A percentile compares a stretch with the other conserved stretches of the same genome.
These are phyloP conservation scores for Pittosporum tobira DNA, from an alignment of 129 eudicot species.

Conservation along the genomic window DNA sequence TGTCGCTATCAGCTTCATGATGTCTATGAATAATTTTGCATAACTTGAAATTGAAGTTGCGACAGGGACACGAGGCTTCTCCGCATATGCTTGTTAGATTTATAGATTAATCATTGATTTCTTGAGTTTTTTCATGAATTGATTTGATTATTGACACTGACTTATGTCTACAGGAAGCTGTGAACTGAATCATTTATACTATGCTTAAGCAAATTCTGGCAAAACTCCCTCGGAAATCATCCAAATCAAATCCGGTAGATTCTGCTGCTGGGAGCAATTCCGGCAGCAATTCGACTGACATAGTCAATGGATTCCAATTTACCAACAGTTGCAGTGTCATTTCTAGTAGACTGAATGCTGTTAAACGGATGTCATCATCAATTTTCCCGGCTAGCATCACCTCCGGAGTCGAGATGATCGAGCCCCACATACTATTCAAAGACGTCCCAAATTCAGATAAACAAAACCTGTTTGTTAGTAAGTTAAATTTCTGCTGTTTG, in stretches of 20 bases:
- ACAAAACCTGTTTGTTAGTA: conserved; percentile 45
- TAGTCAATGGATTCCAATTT: conserved; percentile 34
- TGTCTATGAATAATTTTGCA: too few species aligned
- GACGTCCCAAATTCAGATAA: conserved; percentile 54
- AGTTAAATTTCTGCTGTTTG: conserved; percentile 49
- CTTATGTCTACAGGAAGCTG: conserved; percentile 29
- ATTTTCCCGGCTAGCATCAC: conserved; percentile 47
- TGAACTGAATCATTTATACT: conserved; percentile 34
- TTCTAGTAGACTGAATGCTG: conserved; percentile 48
- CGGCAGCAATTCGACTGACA: conserved; percentile 26
- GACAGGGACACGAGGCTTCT: not conserved
- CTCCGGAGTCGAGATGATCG: conserved; percentile 43
- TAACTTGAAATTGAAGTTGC: too few species aligned
- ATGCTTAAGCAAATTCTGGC: conserved; percentile 71
- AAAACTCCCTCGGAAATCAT: conserved; percentile 56
- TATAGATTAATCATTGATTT: not conserved
- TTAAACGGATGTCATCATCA: conserved; percentile 61
- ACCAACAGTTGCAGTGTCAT: conserved; percentile 52
- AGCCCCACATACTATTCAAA: conserved; percentile 56
- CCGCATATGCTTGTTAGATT: not conserved
- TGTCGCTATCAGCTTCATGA: too few species aligned
- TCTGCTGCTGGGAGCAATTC: conserved; percentile 35
- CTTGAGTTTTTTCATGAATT: conserved; percentile 13
- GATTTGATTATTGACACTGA: conserved; percentile 7
- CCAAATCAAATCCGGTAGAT: conserved; percentile 41